Evolutionary conservation across 106 monocot species (phyloP), one percentile per base, ranked within the genome.

Genomic region (Phalaenopsis equestris): DNA sequence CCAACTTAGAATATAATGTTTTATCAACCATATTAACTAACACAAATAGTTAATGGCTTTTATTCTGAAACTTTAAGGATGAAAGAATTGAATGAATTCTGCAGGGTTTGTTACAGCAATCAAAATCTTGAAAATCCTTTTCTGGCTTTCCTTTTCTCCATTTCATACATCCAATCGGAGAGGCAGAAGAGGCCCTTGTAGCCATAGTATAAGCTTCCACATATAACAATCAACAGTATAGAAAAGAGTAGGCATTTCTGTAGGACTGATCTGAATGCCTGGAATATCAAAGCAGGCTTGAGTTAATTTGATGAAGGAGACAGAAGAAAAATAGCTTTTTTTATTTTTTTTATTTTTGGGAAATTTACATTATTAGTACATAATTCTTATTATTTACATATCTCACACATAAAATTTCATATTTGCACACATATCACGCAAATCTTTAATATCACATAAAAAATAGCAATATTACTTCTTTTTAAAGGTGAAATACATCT

Each of bases 151-250:
- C 82, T 82, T 43, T 77, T 79, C 19, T 93, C 93, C 16, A 89
- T 83, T 73, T 93, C 90, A 70, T 96, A 83, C 93, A 93, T 96
- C 93, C 91, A 86, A 75, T 96, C 93, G 6, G 96, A 96, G 12
- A 96, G 88, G 87, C 65, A 79, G 45, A 82, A 90, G 41, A 93
- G 79, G n/a, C 91, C 91, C 42, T 91, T 96, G 42, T 90, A 91
- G 15, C 86, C 81, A 73, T 85, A 88, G 85, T 88, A 90, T 10
- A 77, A 19, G 57, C 42, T 79, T 38, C 73, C 82, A 79, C 83
- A 24, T 38, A 83, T 72, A 2, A 77, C 41, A 12, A 84, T 17
- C 8, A 67, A 70, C 16, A 90, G 52, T 12, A 90, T 5, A 56
- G 87, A 18, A 21, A 87, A 36, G 41, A 92, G 21, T 37, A 87